Percentiles rank a stretch among this genome's conserved stretches.
These are phyloP conservation scores for Xylaria sp. DNA, from an alignment of 2,329 filamentous ascomycete species.

Conservation along the genomic window DNA sequence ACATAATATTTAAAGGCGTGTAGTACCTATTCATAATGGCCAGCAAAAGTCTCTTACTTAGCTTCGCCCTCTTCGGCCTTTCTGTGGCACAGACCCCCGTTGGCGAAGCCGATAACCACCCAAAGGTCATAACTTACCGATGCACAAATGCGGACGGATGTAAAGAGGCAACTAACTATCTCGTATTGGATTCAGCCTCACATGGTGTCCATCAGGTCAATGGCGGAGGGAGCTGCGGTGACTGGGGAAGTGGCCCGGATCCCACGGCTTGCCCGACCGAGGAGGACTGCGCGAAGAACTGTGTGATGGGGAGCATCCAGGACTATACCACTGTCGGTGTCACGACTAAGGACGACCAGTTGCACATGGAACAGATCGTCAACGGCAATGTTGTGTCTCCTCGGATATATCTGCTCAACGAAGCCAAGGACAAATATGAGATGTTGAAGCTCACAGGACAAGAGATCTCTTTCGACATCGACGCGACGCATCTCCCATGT, in stretches of 20 bases:
- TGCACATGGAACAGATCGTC: conserved; percentile 55
- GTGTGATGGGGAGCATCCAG: conserved; percentile 61
- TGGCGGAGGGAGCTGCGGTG: conserved; percentile 50
- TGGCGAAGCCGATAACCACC: conserved; percentile 57
- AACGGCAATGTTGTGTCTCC: conserved; percentile 51
- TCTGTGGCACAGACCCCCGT: conserved; percentile 51
- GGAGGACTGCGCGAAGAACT: conserved; percentile 62
- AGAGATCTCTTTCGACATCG: conserved; percentile 73
- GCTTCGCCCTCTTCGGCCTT: conserved; percentile 48
- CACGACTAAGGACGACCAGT: conserved; percentile 44
- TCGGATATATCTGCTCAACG: conserved; percentile 68
- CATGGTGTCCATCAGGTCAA: conserved; percentile 57
- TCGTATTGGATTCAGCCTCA: conserved; percentile 60
- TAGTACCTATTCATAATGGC: conserved; percentile 40
- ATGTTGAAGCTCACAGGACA: conserved; percentile 68
- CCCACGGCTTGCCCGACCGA: conserved; percentile 59
- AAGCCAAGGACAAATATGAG: conserved; percentile 66
- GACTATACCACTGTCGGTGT: conserved; percentile 57
- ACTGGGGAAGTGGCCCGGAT: conserved; percentile 52
- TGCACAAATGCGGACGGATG: conserved; percentile 64
- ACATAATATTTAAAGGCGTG: not conserved
- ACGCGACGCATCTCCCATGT: conserved; percentile 70
- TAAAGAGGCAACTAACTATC: conserved; percentile 56
- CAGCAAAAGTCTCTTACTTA: conserved; percentile 41
- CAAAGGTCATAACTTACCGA: conserved; percentile 60